phyloP scores from a whole-genome alignment of 768 basidiomycete species.

The Boletus barrowsii region DNA sequence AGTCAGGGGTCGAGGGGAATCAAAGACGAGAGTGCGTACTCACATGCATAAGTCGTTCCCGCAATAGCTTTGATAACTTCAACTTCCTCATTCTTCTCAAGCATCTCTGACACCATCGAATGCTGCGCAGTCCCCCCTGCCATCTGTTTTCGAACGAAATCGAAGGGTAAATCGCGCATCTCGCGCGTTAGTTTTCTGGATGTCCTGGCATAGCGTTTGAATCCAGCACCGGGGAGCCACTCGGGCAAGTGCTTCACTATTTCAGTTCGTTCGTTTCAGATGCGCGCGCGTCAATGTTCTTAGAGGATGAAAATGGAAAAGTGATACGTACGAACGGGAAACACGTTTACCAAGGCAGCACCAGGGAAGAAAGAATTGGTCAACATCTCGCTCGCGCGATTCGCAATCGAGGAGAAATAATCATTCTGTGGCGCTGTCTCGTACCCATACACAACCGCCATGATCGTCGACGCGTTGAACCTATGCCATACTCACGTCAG shows the following conservation, averaged over 20 bases:
- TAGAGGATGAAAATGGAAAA: too few species aligned
- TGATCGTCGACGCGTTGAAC: conserved; percentile 26
- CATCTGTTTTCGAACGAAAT: conserved; percentile 31
- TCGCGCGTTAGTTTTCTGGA: conserved; percentile 20
- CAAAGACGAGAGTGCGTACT: not conserved
- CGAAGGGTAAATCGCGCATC: conserved; percentile 32
- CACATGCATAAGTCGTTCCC: conserved; percentile 32
- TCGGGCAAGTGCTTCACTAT: conserved; percentile 36
- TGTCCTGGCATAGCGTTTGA: conserved; percentile 29
- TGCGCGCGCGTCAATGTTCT: not conserved
- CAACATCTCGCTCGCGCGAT: conserved; percentile 30
- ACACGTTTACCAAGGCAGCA: conserved; percentile 28
- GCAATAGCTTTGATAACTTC: conserved; percentile 27
- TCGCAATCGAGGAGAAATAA: conserved; percentile 29
- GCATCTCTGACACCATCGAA: conserved; percentile 17
- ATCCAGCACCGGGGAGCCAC: conserved; percentile 41
- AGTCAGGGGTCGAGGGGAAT: not conserved
- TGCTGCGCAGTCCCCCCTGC: conserved; percentile 19
- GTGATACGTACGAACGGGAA: conserved; percentile 26
- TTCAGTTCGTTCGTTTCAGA: not conserved
- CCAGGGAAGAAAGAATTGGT: conserved; percentile 29
- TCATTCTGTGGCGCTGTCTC: conserved; percentile 24
- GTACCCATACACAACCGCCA: conserved; percentile 32
- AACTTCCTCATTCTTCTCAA: conserved; percentile 21
- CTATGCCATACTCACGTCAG: conserved; percentile 11